Conservation (phyloP, 2,329 filamentous ascomycete species). For the Lasiodiplodia sp. region DNA sequence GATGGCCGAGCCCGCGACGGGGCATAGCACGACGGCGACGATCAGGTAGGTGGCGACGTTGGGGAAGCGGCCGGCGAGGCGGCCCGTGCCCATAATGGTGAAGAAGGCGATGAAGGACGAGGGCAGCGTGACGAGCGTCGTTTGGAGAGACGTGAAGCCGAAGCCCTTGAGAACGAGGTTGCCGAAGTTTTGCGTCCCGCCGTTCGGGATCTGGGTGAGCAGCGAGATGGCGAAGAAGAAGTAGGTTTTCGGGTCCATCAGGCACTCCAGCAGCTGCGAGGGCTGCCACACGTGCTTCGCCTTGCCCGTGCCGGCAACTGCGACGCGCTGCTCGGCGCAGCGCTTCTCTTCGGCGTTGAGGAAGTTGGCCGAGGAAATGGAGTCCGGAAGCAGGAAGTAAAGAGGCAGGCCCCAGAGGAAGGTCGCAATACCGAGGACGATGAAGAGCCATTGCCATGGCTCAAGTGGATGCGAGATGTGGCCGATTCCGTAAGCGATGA, state of each 20-base stretch:
- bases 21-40: slow-evolving; percentile 9
- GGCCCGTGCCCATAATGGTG: slow-evolving; percentile 28
- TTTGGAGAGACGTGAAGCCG: slow-evolving; percentile 30
- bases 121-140: slow-evolving; percentile 33
- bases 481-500: slow-evolving; percentile 29
- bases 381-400: slow-evolving; percentile 53
- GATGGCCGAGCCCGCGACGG: slow-evolving; percentile 22
- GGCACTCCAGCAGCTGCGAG: slow-evolving; percentile 56
- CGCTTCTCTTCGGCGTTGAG: slow-evolving; percentile 35
- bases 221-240: slow-evolving; percentile 28
- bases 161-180: slow-evolving; percentile 32
- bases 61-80: slow-evolving; percentile 10
- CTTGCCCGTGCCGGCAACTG: slow-evolving; percentile 54
- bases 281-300: slow-evolving; percentile 81
- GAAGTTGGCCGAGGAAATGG: slow-evolving; percentile 36
- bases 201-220: slow-evolving; percentile 30
- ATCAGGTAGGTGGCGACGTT: slow-evolving; percentile 25
- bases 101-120: slow-evolving; percentile 34
- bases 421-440: slow-evolving; percentile 55
- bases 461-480: slow-evolving; percentile 38
- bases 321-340: slow-evolving; percentile 36
- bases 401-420: slow-evolving; percentile 51
- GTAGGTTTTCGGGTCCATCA: slow-evolving; percentile 38
- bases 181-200: slow-evolving; percentile 33
- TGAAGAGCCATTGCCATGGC: slow-evolving; percentile 55